Base-by-base conservation (phyloP, 441 rosid species). In the Populus hybrid region DNA sequence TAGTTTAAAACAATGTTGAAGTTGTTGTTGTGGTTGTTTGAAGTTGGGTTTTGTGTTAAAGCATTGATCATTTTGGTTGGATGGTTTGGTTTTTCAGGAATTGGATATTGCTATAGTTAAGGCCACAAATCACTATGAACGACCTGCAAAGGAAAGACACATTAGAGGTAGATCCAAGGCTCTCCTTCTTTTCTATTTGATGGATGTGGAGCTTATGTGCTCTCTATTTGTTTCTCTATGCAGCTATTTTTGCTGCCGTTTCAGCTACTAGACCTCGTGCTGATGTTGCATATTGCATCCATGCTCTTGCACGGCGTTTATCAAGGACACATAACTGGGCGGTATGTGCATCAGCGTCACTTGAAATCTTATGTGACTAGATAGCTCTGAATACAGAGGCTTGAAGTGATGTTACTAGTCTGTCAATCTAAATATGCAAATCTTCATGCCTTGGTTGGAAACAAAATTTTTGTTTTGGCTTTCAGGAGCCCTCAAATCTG, bases 201-300 rank as follows among this genome's bases (percentile, higher is more conserved):
- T 72, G 10, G 67, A 74, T 70, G 67, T 19, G 42, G 28, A 75
- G 66, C 42, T 77, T 36, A 82, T 72, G 21, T 76, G 4, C 46
- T 73, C 69, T 74, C 9, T 71, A 9, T 72, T n/a, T 75, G 0
- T 74, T 80, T 74, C 34, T 69, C 64, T 81, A 68, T 88, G 91
- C 93, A 95, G 99, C 95, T 77, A 85, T 95, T 80, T 95, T 95
- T 76, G 85, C 91, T 34, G 91, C 97, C 71, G 87, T 92, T 85
- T 93, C 99, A n/a, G 98, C 97, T 67, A 90, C 98, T 23, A 90
- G 97, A 78, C 98, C 99, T 78, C 93, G 98, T 5, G 99, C 99
- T 61, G 98, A 95, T 90, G 99, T 95, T 71, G 99, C 99, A 2
- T 95, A 95, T 76, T 92, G 98, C 81, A 95, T 95, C 80, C 97